Evolutionary conservation across 306 rosid species (phyloP), one percentile per base, ranked within the genome.

Genomic region (Cercis canadensis): DNA sequence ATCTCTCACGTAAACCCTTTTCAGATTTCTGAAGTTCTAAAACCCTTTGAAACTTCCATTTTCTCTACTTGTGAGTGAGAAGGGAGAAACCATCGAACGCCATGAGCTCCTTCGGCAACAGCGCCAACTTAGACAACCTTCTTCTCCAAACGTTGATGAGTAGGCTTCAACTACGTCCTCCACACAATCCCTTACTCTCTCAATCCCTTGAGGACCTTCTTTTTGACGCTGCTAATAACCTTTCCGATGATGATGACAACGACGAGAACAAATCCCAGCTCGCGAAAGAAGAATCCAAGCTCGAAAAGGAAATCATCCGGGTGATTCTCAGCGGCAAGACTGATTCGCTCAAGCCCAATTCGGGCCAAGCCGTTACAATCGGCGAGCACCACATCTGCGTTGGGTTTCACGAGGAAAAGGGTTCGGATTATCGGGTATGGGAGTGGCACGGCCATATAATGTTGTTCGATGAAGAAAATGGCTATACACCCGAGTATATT

Each of bases 391-490:
- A 85, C 65, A 81, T 94, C 0, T 91, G 97, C 66, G 95, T 94
- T 7, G 92, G 92, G 14, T 88, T 83, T 69, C 95, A 91, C 8
- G 87, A 83, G 53, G 99, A 94, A 33, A 80, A 84, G 71, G 92
- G 73, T 3, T 86, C 96, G 7, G 95, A 89, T 6, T 94, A 91
- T 63, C 77, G 97, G 49, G 96, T 91, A 0, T 94, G 99, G 99
- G 99, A 94, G 88, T 94, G 99, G 99, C 99, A 94, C 49, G 99
- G 99, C 0, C 99, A 94, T 17, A 75, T 94, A 58, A 91, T 91
- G 99, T 46, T 87, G 11, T 91, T 84, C 12, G 89, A 79, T 18
- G 99, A 91, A 3, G 96, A 91, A 21, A 71, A 77, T 17, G 97
- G 96, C 0, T 94, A 87, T 57, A 65, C 95, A 7, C 96, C 96